Evolutionary conservation across 768 basidiomycete genomes (phyloP), one percentile per base, ranked within the genome.

Genomic region (Mycena rebaudengoi): DNA sequence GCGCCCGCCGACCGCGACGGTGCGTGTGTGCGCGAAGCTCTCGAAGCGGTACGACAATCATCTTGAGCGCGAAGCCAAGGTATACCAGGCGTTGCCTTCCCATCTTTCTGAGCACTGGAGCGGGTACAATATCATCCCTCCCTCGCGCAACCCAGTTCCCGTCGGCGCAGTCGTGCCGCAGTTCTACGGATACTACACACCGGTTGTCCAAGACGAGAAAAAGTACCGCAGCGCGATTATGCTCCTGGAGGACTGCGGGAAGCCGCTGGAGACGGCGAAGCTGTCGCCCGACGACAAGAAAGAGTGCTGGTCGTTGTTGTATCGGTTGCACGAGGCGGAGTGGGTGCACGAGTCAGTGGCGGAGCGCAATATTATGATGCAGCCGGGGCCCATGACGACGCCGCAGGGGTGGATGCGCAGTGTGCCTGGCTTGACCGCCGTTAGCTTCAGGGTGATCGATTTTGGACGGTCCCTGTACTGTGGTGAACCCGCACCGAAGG

Each of bases 111-210:
- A 86, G 69, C 82, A 85, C 45, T 86, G 81, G 80, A 81, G 70
- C 61, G 86, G 87, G 4, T 80, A 77, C 62, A 83, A 85, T 57
- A 53, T 85, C 39, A 67, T 84, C 1, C 65, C 66, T 12, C 83
- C 84, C 3, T 60, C 86, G 6, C 73, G 74, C 29, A 68, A 80
- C 64, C 82, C 86, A 0, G 79, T 82, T 0, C 85, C 86, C 3
- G 75, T 84, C 4, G 75, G 78, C 7, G 80, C 89, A 0, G 46
- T 89, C 46, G 84, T 86, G 4, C 88, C 89, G 0, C 87, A 88
- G 70, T 90, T 83, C 72, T 90, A 86, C 66, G 88, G 90, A 1
- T 87, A 85, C 72, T 90, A 89, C 65, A 69, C 67, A 8, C 75
- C 74, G 10, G 66, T 69, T 1, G 25, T 70, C 29, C 55, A 62